Evolutionary conservation across 768 basidiomycete species (phyloP).

Genomic region (Suillus subaureus): DNA sequence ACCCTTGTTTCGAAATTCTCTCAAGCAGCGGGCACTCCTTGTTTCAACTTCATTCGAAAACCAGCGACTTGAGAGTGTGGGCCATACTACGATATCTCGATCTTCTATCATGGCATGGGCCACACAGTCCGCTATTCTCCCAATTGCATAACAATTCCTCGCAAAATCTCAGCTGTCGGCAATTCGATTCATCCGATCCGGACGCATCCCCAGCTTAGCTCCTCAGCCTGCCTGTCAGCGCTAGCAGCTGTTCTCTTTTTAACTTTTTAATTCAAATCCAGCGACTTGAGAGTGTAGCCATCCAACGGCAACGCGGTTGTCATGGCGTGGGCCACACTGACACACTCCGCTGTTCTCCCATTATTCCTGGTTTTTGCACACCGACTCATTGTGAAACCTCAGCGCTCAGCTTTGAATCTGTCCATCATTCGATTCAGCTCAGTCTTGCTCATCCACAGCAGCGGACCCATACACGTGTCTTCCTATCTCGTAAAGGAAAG

Average conservation of each 20-base stretch:
- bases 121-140: background rate
- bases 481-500: background rate
- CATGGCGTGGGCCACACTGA: background rate
- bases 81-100: too few species aligned
- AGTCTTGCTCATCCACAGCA: background rate
- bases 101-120: too few species aligned
- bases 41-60: too few species aligned
- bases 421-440: background rate
- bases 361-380: too few species aligned
- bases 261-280: background rate
- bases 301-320: background rate
- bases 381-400: background rate
- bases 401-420: background rate
- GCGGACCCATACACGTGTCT: background rate
- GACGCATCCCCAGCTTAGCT: background rate
- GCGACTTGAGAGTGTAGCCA: background rate
- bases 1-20: too few species aligned
- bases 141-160: background rate
- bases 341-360: too few species aligned
- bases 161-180: too few species aligned
- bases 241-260: background rate
- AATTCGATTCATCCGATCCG: background rate
- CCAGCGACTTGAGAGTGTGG: too few species aligned
- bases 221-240: too few species aligned
- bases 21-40: too few species aligned